Conservation (phyloP, 768 basidiomycete genomes). For the Boletus huronensis region DNA sequence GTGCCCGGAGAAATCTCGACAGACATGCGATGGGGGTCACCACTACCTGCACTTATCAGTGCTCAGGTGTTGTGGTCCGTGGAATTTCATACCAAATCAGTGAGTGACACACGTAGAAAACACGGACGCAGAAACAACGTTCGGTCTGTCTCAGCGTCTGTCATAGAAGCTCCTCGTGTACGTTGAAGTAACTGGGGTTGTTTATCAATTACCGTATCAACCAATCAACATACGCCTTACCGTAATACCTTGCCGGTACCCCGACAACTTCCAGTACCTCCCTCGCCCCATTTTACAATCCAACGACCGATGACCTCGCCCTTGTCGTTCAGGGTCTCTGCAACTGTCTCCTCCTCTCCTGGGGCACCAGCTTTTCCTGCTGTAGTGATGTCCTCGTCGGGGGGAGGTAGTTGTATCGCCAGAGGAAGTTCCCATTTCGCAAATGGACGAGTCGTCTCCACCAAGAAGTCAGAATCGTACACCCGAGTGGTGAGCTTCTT, state of each 20-base stretch:
- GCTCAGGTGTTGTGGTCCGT: background rate
- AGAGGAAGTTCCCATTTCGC: conserved; percentile 78
- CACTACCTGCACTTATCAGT: background rate
- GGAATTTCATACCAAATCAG: background rate
- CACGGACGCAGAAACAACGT: background rate
- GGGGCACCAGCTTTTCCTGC: conserved; percentile 33
- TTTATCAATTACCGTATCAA: background rate
- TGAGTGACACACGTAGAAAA: background rate
- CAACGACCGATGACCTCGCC: conserved; percentile 69
- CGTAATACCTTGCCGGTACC: conserved; percentile 61
- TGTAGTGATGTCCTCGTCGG: conserved; percentile 32
- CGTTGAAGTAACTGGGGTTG: conserved; percentile 46
- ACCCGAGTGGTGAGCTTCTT: conserved; percentile 62
- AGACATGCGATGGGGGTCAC: background rate
- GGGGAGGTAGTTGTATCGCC: conserved; percentile 43
- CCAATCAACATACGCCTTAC: conserved; percentile 40
- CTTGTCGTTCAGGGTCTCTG: conserved; percentile 61
- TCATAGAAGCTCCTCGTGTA: conserved; percentile 48
- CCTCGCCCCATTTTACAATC: conserved; percentile 72
- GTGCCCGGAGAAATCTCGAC: background rate
- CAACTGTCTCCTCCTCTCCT: conserved; percentile 71
- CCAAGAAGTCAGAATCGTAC: conserved; percentile 71
- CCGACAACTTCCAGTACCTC: conserved; percentile 60
- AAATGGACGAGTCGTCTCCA: conserved; percentile 63
- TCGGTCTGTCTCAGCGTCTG: background rate